Conservation (phyloP, 768 basidiomycete genomes). For the Phanerochaete sordida region DNA sequence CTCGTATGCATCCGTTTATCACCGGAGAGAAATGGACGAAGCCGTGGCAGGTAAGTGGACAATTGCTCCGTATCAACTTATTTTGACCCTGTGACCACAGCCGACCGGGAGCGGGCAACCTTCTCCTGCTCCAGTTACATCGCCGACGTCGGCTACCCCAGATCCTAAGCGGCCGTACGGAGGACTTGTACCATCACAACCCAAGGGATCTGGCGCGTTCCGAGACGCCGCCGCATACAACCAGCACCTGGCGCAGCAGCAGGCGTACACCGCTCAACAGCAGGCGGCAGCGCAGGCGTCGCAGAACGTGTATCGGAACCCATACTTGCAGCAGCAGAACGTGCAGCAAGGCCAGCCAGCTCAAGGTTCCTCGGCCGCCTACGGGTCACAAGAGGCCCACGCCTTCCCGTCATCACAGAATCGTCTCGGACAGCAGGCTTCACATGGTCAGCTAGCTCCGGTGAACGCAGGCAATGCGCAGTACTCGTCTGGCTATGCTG, state of each 20-base stretch:
- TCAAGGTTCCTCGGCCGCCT: constrained; percentile 30
- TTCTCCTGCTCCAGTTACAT: constrained; percentile 10
- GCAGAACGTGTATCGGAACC: constrained; percentile 68
- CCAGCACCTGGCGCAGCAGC: constrained; percentile 91
- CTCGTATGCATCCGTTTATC: constrained; percentile 93
- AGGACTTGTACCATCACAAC: constrained; percentile 86
- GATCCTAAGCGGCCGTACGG: constrained; percentile 91
- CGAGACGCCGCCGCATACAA: constrained; percentile 94
- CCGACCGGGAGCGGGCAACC: constrained; percentile 7
- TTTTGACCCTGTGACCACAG: not conserved
- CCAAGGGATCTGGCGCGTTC: constrained; percentile 80
- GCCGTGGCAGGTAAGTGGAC: constrained; percentile 61
- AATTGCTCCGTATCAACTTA: not conserved
- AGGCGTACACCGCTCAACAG: constrained; percentile 86
- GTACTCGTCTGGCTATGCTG: constrained; percentile 21
- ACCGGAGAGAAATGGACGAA: constrained; percentile 95
- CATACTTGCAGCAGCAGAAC: constrained; percentile 59
- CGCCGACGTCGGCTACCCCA: constrained; percentile 25
- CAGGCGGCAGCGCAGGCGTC: constrained; percentile 73
- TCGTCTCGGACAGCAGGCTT: constrained; percentile 45
- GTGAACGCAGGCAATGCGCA: constrained; percentile 24
- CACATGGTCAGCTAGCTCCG: constrained; percentile 41
- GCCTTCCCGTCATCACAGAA: constrained; percentile 31
- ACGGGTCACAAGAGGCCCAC: constrained; percentile 25
- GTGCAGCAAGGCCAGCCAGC: constrained; percentile 8